phyloP scores from a whole-genome alignment of 345 rosid genomes.

The Brassica napus region DNA sequence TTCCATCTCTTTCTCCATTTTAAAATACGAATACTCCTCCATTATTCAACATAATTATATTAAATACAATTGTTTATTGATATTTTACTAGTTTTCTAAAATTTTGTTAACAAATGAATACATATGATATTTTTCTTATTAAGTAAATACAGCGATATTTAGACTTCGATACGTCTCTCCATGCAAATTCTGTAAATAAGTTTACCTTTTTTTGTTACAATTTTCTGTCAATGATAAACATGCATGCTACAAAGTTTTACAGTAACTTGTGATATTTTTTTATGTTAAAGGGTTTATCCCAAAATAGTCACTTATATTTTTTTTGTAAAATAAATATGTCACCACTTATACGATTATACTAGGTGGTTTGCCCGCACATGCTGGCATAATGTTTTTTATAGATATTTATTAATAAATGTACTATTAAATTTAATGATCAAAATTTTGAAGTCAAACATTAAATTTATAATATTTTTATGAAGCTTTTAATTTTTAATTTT shows the following conservation, averaged over 20 bases:
- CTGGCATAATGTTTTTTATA: too few relatives aligned
- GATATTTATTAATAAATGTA: too few relatives aligned
- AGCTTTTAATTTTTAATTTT: too few relatives aligned
- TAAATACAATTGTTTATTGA: not conserved
- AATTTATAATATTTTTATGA: too few relatives aligned
- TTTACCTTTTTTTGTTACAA: not conserved
- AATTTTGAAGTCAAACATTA: too few relatives aligned
- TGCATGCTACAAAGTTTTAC: not conserved
- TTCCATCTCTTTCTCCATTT: not conserved
- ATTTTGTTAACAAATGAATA: not conserved
- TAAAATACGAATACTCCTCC: not conserved
- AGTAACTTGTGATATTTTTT: not conserved
- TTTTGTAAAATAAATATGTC: not conserved
- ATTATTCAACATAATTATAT: not conserved
- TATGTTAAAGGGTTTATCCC: not conserved
- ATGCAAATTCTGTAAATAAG: not conserved
- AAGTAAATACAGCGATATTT: not conserved
- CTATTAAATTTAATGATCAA: too few relatives aligned
- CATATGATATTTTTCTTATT: not conserved
- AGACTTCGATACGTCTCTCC: not conserved
- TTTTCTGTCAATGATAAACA: not conserved
- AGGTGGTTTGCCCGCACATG: too few relatives aligned
- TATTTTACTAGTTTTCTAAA: not conserved
- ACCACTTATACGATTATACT: not conserved
- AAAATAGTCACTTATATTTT: not conserved